These are phyloP conservation scores for Rugosomyces carneus DNA, from an alignment of 1,284 basidiomycete genomes.

Conservation along the genomic window DNA sequence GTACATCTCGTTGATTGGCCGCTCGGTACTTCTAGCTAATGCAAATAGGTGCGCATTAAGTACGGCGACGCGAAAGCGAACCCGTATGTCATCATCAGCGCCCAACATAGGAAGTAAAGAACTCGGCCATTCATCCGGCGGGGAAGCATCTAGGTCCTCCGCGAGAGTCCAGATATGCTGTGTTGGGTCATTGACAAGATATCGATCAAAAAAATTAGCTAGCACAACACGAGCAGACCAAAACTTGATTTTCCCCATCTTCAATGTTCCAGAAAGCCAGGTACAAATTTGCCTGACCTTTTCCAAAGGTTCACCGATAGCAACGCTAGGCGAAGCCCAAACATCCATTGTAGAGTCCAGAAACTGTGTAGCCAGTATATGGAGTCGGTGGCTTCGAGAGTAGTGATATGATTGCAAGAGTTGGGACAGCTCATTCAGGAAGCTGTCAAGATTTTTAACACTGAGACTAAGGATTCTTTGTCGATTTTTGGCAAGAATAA, in stretches of 20 bases:
- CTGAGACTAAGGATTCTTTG: conserved; percentile 51
- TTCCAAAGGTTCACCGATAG: conserved; percentile 34
- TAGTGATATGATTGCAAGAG: conserved; percentile 57
- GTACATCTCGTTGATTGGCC: conserved; percentile 37
- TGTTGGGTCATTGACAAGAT: conserved; percentile 55
- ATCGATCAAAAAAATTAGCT: conserved; percentile 60
- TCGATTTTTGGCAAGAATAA: conserved; percentile 51
- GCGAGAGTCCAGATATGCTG: conserved; percentile 42
- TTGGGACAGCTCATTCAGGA: conserved; percentile 50
- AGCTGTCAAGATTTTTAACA: conserved; percentile 39
- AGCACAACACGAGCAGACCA: conserved; percentile 71
- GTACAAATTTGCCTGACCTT: conserved; percentile 44
- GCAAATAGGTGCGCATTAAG: conserved; percentile 59
- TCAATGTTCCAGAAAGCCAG: conserved; percentile 45
- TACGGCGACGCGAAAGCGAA: conserved; percentile 73
- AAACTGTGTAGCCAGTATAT: conserved; percentile 53
- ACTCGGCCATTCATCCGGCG: conserved; percentile 30
- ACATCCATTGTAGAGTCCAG: conserved; percentile 58
- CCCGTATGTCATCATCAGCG: conserved; percentile 75
- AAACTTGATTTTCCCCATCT: conserved; percentile 40
- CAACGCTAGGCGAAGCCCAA: conserved; percentile 44
- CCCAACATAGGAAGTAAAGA: conserved; percentile 47
- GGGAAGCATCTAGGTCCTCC: conserved; percentile 26
- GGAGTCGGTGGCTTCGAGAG: conserved; percentile 47
- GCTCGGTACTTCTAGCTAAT: conserved; percentile 25